A percentile compares a stretch with the other conserved stretches of the same genome.
These are phyloP conservation scores for Hymenoscyphus fraxineus DNA, from an alignment of 2,329 filamentous ascomycete species.

Conservation along the genomic window DNA sequence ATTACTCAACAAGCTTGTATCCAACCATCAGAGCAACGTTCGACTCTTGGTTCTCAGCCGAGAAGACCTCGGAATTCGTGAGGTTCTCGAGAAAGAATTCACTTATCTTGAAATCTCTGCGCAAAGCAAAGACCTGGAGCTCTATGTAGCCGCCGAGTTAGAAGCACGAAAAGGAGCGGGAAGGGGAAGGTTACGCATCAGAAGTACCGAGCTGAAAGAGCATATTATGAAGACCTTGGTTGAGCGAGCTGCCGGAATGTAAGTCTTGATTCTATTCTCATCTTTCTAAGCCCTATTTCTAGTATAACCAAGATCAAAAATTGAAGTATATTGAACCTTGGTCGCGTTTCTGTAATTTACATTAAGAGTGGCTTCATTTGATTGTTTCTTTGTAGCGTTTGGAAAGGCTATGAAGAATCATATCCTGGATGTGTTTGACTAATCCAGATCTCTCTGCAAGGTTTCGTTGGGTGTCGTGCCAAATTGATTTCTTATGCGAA, in stretches of 20 bases:
- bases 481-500: constrained; percentile 25
- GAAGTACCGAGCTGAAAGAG: background rate
- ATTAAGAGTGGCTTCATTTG: too few species aligned
- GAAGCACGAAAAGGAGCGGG: constrained; percentile 13
- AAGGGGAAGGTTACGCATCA: background rate
- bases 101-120: constrained; percentile 16
- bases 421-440: background rate
- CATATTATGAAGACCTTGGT: constrained; percentile 1
- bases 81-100: background rate
- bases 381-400: too few species aligned
- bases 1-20: background rate
- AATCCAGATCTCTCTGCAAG: background rate
- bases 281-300: too few species aligned
- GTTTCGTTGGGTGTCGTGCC: constrained; percentile 32
- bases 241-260: constrained; percentile 4
- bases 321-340: too few species aligned
- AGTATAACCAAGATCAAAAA: too few species aligned
- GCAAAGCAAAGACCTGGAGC: constrained; percentile 23
- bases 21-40: background rate
- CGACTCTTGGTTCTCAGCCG: background rate
- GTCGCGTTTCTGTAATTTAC: too few species aligned
- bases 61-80: constrained; percentile 16
- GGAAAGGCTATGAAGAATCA: too few species aligned
- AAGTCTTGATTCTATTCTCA: background rate
- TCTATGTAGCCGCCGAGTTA: constrained; percentile 25